Base-by-base conservation (phyloP, 2,329 filamentous ascomycete species). In the Colletotrichum lini region DNA sequence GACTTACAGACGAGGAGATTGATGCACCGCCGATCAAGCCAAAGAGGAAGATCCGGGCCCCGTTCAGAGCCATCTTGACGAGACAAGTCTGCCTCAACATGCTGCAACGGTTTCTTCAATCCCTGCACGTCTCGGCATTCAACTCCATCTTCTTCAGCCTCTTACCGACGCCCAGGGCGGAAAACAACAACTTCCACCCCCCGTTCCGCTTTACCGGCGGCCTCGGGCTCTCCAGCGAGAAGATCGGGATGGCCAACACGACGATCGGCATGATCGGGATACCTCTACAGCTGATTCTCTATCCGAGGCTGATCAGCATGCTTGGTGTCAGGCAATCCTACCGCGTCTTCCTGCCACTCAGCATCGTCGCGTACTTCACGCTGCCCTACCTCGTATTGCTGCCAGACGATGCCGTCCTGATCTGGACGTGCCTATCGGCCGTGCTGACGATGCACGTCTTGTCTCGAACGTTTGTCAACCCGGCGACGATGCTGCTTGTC, bases 401-500 rank as follows among this genome's bases (percentile, higher is more conserved):
- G 7, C 73, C 74, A 2, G 64, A 65, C n/a, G 59, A 73, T 12
- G 35, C 59, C 12, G 60, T 30, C 1, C 53, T 75, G 3, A 38
- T 77, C 4, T 76, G 76, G 76, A 71, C 68, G 1, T 76, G 73
- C 30, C 44, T 70, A 26, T 50, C 73, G 21, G 65, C 26, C 1
- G 66, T 76, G 30, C 62, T 78, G 4, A 50, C 65, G 4, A 35
- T 76, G 62, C 73, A 77, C 3, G 73, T 77, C 26, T 47, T 77
- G 30, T 72, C 76, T 12, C 58, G 76, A 15, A 73, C 72, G 3
- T 77, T 77, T 59, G 72, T 76, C 44, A 75, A 61, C 26, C 76
- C 75, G 21, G 76, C 76, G 12, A 74, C 76, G 1, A 73, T 77
- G 10, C 73, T 78, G 66, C 50, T 77, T 30, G 75, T 78, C 47